These are phyloP conservation scores for Hymenochaete sp. DNA, from an alignment of 1,284 basidiomycete species.

Conservation along the genomic window DNA sequence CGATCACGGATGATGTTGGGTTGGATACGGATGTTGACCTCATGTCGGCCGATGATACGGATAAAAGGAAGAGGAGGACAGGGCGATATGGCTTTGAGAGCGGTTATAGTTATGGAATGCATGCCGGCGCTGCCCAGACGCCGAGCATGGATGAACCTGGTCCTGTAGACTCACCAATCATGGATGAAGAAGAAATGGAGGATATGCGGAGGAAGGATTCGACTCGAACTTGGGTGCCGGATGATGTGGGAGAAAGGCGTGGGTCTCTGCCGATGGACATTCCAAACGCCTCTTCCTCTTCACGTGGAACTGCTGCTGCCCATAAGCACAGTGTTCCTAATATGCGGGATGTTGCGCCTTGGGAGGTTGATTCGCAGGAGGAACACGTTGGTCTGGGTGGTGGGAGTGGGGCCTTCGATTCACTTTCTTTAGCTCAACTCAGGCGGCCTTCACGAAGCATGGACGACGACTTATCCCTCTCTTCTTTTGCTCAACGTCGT, in stretches of 20 bases:
- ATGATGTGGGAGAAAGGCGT: conserved; percentile 7
- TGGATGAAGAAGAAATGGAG: conserved; percentile 5
- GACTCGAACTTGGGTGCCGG: conserved; percentile 10
- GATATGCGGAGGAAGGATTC: conserved; percentile 13
- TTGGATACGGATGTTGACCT: conserved; percentile 33
- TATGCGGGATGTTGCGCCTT: not conserved
- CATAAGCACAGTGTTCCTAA: not conserved
- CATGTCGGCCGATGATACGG: conserved; percentile 8
- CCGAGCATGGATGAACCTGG: conserved; percentile 12
- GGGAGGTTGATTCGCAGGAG: too few relatives aligned
- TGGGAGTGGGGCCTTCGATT: conserved; percentile 5
- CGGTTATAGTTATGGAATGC: conserved; percentile 5
- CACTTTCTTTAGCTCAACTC: conserved; percentile 20
- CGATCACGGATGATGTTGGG: conserved; percentile 24
- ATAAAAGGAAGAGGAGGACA: conserved; percentile 11
- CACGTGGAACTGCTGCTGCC: too few relatives aligned
- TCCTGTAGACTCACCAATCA: conserved; percentile 12
- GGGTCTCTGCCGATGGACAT: conserved; percentile 18
- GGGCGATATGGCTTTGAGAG: not conserved
- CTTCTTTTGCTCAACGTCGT: conserved; percentile 19
- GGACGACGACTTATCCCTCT: conserved; percentile 33
- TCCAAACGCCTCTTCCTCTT: conserved; percentile 8
- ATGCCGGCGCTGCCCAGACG: conserved; percentile 8
- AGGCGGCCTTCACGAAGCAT: conserved; percentile 47
- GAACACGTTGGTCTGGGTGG: not conserved